These are phyloP conservation scores for Chlamydomonas reinhardtii DNA, from an alignment of 163 green algal genomes.

Conservation along the genomic window DNA sequence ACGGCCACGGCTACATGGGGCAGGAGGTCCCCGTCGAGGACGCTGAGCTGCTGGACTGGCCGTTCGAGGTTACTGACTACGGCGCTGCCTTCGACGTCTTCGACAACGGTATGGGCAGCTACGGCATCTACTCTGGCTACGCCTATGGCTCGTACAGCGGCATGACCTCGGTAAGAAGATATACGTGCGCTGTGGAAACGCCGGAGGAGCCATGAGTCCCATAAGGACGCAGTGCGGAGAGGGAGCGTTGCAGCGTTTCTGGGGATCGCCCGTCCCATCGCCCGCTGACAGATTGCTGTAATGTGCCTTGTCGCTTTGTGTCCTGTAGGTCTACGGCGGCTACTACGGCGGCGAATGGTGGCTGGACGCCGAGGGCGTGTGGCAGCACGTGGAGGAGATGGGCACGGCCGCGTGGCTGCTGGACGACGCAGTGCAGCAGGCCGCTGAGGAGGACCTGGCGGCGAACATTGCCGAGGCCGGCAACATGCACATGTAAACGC, in stretches of 20 bases:
- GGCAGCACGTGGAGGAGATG: not conserved
- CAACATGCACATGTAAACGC: too few relatives aligned
- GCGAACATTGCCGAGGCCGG: too few relatives aligned
- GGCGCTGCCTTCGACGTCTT: not conserved
- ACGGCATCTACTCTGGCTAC: not conserved
- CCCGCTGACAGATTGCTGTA: too few relatives aligned
- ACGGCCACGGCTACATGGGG: too few relatives aligned
- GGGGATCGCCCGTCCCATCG: too few relatives aligned
- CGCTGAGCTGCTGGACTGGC: not conserved
- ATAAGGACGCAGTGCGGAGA: too few relatives aligned
- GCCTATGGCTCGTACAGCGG: not conserved
- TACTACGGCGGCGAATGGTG: not conserved
- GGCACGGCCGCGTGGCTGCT: not conserved
- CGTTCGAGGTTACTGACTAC: not conserved
- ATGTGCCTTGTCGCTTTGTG: not conserved
- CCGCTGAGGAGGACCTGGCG: not conserved
- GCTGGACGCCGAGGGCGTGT: not conserved
- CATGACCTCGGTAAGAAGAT: not conserved
- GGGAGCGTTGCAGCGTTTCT: too few relatives aligned
- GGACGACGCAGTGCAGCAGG: not conserved
- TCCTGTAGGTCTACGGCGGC: not conserved
- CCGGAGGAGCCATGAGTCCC: too few relatives aligned
- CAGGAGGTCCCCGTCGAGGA: not conserved
- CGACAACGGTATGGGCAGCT: not conserved
- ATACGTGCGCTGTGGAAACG: not conserved